A percentile compares a stretch with the other conserved stretches of the same genome.
These are phyloP conservation scores for Raffaelea albimanens DNA, from an alignment of 2,329 filamentous ascomycete genomes.

Conservation along the genomic window DNA sequence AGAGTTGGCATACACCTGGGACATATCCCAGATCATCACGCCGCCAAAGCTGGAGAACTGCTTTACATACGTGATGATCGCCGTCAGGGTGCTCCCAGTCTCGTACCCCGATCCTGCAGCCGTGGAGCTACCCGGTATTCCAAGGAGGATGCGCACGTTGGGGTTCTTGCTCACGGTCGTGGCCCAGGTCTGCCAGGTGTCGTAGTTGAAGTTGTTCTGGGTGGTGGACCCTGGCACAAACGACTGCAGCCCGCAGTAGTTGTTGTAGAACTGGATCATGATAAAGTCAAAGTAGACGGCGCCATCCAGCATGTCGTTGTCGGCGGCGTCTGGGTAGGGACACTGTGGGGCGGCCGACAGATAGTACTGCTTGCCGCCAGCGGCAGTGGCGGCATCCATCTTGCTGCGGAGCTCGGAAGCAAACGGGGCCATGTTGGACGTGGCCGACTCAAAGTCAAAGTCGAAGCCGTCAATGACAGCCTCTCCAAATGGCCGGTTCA, in stretches of 20 bases:
- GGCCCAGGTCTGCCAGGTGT: slow-evolving; percentile 58
- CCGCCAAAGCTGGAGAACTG: slow-evolving; percentile 53
- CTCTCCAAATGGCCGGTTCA: slow-evolving; percentile 56
- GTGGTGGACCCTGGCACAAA: slow-evolving; percentile 33
- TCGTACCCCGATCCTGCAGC: slow-evolving; percentile 49
- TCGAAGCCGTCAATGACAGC: slow-evolving; percentile 66
- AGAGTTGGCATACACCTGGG: slow-evolving; percentile 46
- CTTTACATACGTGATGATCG: slow-evolving; percentile 44
- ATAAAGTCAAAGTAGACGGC: slow-evolving; percentile 49
- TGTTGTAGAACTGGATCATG: slow-evolving; percentile 61
- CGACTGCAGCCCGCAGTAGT: slow-evolving; percentile 50
- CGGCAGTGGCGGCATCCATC: slow-evolving; percentile 40
- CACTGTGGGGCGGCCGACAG: slow-evolving; percentile 62
- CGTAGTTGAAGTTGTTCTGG: slow-evolving; percentile 51
- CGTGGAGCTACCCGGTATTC: slow-evolving; percentile 42
- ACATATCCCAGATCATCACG: slow-evolving; percentile 62
- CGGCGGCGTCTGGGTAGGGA: slow-evolving; percentile 52
- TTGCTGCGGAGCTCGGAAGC: slow-evolving; percentile 44
- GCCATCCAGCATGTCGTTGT: slow-evolving; percentile 45
- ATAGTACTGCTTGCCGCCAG: slow-evolving; percentile 42
- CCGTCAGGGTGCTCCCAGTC: slow-evolving; percentile 31
- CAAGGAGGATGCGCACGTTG: slow-evolving; percentile 51
- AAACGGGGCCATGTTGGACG: slow-evolving; percentile 52
- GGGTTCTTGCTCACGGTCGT: slow-evolving; percentile 45
- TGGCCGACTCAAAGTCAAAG: slow-evolving; percentile 59